A percentile compares a stretch with the other conserved stretches of the same genome.
Conservation (phyloP, 83 land plant genomes). For the Picea abies region DNA sequence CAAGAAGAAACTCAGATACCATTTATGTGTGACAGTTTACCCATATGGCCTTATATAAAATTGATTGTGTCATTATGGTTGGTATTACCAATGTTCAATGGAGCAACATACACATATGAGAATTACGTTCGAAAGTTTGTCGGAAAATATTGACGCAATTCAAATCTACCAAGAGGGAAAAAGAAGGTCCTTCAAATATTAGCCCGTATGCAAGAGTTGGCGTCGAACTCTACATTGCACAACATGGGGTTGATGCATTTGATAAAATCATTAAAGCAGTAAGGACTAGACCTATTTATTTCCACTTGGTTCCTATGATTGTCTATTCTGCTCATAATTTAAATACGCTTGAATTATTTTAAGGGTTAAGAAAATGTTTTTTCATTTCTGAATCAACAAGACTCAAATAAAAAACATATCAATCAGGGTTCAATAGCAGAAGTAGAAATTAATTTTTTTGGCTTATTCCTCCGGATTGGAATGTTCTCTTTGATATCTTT, state of each 20-base stretch:
- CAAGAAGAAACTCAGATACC: too few relatives aligned
- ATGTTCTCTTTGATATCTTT: too few relatives aligned
- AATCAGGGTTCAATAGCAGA: too few relatives aligned
- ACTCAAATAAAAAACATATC: too few relatives aligned
- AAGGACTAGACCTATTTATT: neutral
- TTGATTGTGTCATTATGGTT: conserved; percentile 64
- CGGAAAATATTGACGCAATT: conserved; percentile 13
- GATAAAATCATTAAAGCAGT: conserved; percentile 57
- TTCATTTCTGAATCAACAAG: too few relatives aligned
- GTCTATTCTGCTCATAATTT: neutral
- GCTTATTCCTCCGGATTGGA: too few relatives aligned
- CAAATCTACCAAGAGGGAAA: conserved; percentile 21
- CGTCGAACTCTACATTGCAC: conserved; percentile 48
- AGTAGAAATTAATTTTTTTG: too few relatives aligned
- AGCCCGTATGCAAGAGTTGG: conserved; percentile 53
- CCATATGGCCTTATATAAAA: conserved; percentile 77
- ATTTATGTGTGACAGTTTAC: conserved; percentile 42
- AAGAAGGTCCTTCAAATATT: conserved; percentile 40
- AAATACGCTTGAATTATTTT: too few relatives aligned
- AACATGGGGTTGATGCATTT: conserved; percentile 51
- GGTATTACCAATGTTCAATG: conserved; percentile 80
- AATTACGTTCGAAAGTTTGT: conserved; percentile 51
- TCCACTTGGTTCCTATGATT: too few relatives aligned
- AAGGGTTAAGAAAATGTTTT: too few relatives aligned
- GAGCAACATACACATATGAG: conserved; percentile 82